These are phyloP conservation scores for Hemisphaericaspora subhashii DNA, from an alignment of 1,139 yeast genomes.

Conservation along the genomic window DNA sequence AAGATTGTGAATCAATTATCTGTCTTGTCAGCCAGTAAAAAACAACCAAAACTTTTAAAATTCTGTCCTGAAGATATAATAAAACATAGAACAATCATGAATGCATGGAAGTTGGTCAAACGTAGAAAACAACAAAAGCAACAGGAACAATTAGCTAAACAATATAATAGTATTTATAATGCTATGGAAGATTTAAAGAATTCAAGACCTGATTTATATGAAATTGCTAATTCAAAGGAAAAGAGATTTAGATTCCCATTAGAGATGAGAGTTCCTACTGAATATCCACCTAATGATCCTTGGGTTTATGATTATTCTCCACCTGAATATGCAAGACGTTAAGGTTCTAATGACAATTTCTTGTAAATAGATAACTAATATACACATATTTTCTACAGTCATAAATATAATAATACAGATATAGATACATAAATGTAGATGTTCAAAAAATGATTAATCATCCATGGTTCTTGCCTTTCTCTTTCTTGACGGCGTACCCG, in stretches of 20 bases:
- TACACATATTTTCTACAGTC: no score
- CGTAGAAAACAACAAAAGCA: slow-evolving; percentile 48
- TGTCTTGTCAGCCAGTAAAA: slow-evolving; percentile 81
- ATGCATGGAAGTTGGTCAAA: slow-evolving; percentile 75
- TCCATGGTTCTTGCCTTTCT: slow-evolving; percentile 34
- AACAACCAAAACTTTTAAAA: slow-evolving; percentile 80
- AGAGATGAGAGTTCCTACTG: slow-evolving; percentile 86
- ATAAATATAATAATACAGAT: slow-evolving; percentile 3
- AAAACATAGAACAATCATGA: slow-evolving; percentile 79
- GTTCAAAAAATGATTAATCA: slow-evolving; percentile 19
- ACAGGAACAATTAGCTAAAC: slow-evolving; percentile 52
- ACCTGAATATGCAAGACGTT: slow-evolving; percentile 10
- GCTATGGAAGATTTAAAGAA: slow-evolving; percentile 75
- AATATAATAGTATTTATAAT: slow-evolving; percentile 61
- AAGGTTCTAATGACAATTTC: background rate
- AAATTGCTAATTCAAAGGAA: slow-evolving; percentile 41
- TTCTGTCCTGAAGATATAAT: slow-evolving; percentile 78
- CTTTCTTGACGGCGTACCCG: slow-evolving; percentile 35
- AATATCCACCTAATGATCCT: slow-evolving; percentile 80
- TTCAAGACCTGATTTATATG: slow-evolving; percentile 47
- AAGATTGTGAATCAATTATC: slow-evolving; percentile 74
- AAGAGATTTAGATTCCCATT: slow-evolving; percentile 60
- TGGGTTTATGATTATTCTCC: slow-evolving; percentile 69
- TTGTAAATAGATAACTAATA: slow-evolving; percentile 7
- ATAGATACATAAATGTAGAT: background rate